These are phyloP conservation scores for Euphorbia lathyris DNA, from an alignment of 345 rosid genomes.

Conservation along the genomic window DNA sequence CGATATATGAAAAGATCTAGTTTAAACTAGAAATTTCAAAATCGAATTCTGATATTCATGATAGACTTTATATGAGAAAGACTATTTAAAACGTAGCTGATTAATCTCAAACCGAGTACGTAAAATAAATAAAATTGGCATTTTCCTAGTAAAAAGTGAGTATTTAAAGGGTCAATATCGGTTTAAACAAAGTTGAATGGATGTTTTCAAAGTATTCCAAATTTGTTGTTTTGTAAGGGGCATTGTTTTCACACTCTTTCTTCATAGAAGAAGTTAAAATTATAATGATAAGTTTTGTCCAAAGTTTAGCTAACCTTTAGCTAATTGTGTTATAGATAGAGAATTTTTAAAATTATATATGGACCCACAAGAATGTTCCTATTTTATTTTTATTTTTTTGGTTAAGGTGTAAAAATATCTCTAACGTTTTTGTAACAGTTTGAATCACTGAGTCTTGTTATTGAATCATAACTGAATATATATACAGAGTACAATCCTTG, in stretches of 20 bases:
- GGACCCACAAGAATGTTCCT: neutral
- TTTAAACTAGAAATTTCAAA: no score
- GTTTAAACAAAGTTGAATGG: slow-evolving; percentile 21
- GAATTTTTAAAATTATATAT: no score
- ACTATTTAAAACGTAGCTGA: no score
- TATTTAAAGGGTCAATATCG: slow-evolving; percentile 6
- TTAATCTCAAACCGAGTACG: no score
- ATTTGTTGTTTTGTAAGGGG: slow-evolving; percentile 15
- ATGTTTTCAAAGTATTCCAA: slow-evolving; percentile 21
- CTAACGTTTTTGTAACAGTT: no score
- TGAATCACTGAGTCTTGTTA: no score
- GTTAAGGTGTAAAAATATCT: neutral
- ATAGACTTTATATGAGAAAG: no score
- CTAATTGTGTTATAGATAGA: neutral
- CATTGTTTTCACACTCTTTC: neutral
- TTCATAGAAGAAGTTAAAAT: no score
- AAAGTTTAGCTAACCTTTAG: slow-evolving; percentile 22
- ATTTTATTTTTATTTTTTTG: slow-evolving; percentile 2
- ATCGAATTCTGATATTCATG: no score
- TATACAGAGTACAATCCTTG: no score
- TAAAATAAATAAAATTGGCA: neutral
- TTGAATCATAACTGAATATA: no score
- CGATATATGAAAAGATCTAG: no score
- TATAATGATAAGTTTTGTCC: neutral
- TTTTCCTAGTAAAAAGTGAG: slow-evolving; percentile 7